A percentile compares a stretch with the other conserved stretches of the same genome.
These are phyloP conservation scores for Triangularia setosa DNA, from an alignment of 2,329 filamentous ascomycete species.

Conservation along the genomic window DNA sequence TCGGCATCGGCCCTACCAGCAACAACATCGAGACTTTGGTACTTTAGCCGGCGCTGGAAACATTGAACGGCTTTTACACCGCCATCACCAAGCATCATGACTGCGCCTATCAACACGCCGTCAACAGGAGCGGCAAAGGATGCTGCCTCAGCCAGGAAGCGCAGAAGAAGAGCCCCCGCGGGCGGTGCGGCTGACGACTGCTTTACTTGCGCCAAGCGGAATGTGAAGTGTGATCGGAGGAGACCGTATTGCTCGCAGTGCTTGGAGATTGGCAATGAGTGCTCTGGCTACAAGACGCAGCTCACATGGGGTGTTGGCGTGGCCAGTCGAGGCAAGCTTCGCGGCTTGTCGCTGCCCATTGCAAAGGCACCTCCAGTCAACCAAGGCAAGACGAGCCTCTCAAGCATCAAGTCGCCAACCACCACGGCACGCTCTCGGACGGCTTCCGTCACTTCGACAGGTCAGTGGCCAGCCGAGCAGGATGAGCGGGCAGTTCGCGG, in stretches of 20 bases:
- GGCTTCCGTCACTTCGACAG: conserved; percentile 39
- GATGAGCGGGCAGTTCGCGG: conserved; percentile 28
- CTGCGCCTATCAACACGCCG: conserved; percentile 43
- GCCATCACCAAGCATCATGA: conserved; percentile 38
- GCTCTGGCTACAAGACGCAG: conserved; percentile 93
- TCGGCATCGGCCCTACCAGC: neutral
- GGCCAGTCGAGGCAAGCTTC: conserved; percentile 89
- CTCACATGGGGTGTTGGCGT: conserved; percentile 96
- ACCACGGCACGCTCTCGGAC: conserved; percentile 37
- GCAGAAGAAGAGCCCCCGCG: conserved; percentile 81
- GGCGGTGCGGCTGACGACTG: conserved; percentile 92
- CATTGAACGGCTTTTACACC: neutral
- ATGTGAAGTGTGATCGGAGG: conserved; percentile 81
- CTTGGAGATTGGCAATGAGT: conserved; percentile 85
- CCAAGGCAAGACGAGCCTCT: conserved; percentile 41
- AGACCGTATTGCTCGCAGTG: conserved; percentile 95
- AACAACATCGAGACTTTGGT: neutral
- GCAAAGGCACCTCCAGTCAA: conserved; percentile 56
- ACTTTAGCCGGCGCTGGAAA: conserved; percentile 11
- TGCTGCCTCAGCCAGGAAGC: conserved; percentile 56
- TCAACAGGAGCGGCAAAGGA: conserved; percentile 36
- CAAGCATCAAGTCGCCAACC: conserved; percentile 34
- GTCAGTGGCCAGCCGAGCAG: conserved; percentile 35
- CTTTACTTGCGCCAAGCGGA: conserved; percentile 84
- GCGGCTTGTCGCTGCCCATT: conserved; percentile 74